Evolutionary conservation across 495 filamentous ascomycete genomes (phyloP), one percentile per base, ranked within the genome.

Genomic region (Penicillium pancosmium): DNA sequence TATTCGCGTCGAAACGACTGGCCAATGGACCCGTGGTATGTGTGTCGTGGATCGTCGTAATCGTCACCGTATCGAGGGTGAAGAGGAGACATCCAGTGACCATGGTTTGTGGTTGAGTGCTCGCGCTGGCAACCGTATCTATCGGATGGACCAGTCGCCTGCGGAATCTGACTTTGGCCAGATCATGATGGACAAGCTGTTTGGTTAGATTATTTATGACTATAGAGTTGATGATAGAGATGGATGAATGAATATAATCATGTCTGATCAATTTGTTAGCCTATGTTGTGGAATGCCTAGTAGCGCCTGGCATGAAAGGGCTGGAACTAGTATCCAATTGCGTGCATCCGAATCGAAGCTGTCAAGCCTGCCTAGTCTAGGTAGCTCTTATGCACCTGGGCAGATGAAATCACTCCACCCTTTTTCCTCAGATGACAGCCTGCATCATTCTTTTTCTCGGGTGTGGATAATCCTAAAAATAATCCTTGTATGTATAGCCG

Each of bases 21-120:
- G 94, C 5, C 93, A 98, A 73, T 98, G 94, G 94, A 97, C 93
- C 52, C 79, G 89, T 44, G 94, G 94, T 2, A 91, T 92, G 87
- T 92, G 91, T 69, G 82, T 98, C 16, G 78, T 91, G 35, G 95
- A 98, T 73, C 76, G 85, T 10, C 80, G 94, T 13, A 81, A 75
- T 47, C 71, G 82, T 47, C 86, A 85, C 61, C 84, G 79, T 57
- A 77, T 84, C 3, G 85, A 82, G n/a, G 76, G 73, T 11, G 84
- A 87, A 35, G 71, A 76, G 38, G 80, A 90, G 54, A 73, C 78
- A 52, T 57, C 80, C 18, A 82, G 78, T 50, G 92, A 96, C 64
- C 82, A 84, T 40, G 86, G 86, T 18, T 82, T 85, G 9, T 97
- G 92, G 92, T 66, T 93, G 64, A 88, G 84, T 65, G 54, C 65